Percentiles rank a stretch among this genome's conserved stretches.
These are phyloP conservation scores for Leishmania turanica DNA, from an alignment of 208 protist species.

Conservation along the genomic window DNA sequence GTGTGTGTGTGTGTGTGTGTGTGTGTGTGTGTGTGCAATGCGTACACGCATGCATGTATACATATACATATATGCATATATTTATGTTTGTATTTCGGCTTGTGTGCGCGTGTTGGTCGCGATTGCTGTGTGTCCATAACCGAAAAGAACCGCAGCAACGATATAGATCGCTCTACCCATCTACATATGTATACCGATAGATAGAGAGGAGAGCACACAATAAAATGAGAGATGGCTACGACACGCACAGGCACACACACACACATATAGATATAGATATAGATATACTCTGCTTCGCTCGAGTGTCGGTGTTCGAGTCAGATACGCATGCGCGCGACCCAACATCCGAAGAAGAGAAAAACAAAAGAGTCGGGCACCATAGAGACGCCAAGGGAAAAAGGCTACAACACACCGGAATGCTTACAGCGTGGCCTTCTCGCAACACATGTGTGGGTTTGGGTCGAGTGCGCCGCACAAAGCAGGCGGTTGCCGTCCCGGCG, in stretches of 20 bases:
- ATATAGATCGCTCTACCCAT: neutral
- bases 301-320: neutral
- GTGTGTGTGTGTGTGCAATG: neutral
- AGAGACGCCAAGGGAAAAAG: constrained; percentile 5
- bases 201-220: too few species aligned
- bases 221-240: too few species aligned
- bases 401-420: neutral
- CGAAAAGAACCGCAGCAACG: neutral
- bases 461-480: neutral
- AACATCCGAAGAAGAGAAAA: neutral
- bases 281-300: neutral
- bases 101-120: neutral
- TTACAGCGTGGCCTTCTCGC: neutral
- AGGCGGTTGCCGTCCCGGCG: neutral
- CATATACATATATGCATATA: neutral
- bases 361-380: neutral
- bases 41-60: neutral
- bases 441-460: neutral
- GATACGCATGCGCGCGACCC: neutral
- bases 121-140: neutral
- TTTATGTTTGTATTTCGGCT: neutral
- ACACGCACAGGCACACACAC: neutral
- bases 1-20: too few species aligned
- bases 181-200: neutral
- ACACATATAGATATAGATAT: neutral